Evolutionary conservation across 2,329 filamentous ascomycete species (phyloP), one percentile per base, ranked within the genome.

Genomic region (Ophiosphaerella herpotricha): DNA sequence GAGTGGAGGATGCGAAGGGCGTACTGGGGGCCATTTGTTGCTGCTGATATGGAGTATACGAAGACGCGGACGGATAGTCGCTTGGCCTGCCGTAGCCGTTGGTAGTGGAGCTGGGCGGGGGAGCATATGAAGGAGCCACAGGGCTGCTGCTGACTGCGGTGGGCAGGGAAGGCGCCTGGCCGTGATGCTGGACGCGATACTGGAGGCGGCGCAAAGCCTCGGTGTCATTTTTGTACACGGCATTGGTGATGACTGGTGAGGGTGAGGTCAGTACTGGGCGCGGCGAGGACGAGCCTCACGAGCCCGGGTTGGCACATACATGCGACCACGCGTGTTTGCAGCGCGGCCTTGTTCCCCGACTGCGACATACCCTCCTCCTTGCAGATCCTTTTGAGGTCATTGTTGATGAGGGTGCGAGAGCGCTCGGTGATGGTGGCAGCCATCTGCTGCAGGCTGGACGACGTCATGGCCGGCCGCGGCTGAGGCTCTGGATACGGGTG

Each of bases 301-400:
- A 50, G 18, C 18, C 18, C 18, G 18, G 18, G 18, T 4, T 4
- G 44, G 48, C 54, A 85, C 89, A 75, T 80, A 97, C 94, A 83
- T 51, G 84, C 79, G 56, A 88, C 84, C 54, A 97, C 89, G 64
- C 93, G 87, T 50, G 78, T 77, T 74, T 96, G 91, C 52, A 97
- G 78, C 36, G 89, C 83, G 31, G 85, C 84, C 79, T 99, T 99
- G 65, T 94, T 87, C 16, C 94, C 94, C 24, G 87, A 89, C 58
- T 84, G 82, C 32, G 96, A 78, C 21, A 50, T 39, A 39, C 85
- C 83, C 75, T 96, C 90, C 53, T 83, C 78, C 56, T 85, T 82
- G 67, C 93, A 89, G 58, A 97, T 87, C 44, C 81, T 81, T 63
- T 91, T 89, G 41, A 97, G 82, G 63, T 92, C 86, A 52, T 77